Evolutionary conservation across 1,139 yeast species (phyloP).

Genomic region (Candida sp.): DNA sequence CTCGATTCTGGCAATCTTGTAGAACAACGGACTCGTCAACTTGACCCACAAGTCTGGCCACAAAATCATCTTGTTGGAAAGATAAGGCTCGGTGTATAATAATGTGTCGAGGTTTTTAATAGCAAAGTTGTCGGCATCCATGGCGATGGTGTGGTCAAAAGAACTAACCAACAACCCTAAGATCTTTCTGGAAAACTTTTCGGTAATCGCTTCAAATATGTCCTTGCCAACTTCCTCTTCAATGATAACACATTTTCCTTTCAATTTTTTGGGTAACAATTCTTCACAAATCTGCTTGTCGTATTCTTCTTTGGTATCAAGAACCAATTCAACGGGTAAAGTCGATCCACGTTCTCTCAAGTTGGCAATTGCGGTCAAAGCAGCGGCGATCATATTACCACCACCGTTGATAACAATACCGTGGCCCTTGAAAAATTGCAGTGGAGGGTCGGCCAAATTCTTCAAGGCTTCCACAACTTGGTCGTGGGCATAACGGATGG

Average conservation of each 20-base stretch:
- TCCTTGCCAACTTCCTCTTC: constrained; percentile 30
- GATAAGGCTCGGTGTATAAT: constrained; percentile 27
- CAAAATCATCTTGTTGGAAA: constrained; percentile 31
- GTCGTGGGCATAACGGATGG: constrained; percentile 29
- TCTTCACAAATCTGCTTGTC: constrained; percentile 34
- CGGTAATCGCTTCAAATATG: constrained; percentile 19
- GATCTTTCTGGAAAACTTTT: constrained; percentile 33
- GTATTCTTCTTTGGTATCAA: constrained; percentile 28
- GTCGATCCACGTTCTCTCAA: constrained; percentile 36
- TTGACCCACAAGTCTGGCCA: constrained; percentile 48
- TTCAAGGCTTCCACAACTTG: constrained; percentile 26
- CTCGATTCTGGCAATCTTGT: constrained; percentile 35
- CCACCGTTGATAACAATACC: constrained; percentile 42
- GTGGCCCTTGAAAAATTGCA: constrained; percentile 28
- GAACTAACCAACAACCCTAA: constrained; percentile 37
- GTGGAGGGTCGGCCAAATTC: constrained; percentile 27
- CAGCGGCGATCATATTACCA: constrained; percentile 30
- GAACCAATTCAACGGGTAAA: constrained; percentile 39
- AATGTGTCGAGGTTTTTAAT: constrained; percentile 34
- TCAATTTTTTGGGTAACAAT: constrained; percentile 28
- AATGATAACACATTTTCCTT: constrained; percentile 36
- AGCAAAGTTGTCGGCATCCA: constrained; percentile 43
- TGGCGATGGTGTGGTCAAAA: constrained; percentile 36
- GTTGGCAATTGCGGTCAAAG: constrained; percentile 34
- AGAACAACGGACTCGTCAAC: constrained; percentile 36